Evolutionary conservation across 2,329 filamentous ascomycete genomes (phyloP), one percentile per base, ranked within the genome.

Genomic region (Oidium heveae): DNA sequence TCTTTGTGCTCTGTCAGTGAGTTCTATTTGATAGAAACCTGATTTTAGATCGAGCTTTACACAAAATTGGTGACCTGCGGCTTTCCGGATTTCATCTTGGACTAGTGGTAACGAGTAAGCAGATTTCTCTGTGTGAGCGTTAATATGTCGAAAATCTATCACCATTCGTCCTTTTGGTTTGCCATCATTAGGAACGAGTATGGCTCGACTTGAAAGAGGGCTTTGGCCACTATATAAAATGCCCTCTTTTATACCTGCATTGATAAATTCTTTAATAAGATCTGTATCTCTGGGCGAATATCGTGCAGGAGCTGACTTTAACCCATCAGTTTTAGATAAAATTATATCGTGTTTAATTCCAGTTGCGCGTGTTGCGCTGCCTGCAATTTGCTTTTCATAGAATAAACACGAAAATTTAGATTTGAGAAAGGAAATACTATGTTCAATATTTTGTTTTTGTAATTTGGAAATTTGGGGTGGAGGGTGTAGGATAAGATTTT

Each of bases 1-100:
- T 37, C 22, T 39, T 41, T 52, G 34, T 16, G 51, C 34, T 24
- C 51, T 20, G 7, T 52, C 36, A 52, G 32, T 52, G 36, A 41
- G 51, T 32, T 52, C 51, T 4, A 52, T 52, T 41, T 52, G 51
- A 34, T 52, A 52, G 22, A 52, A 52, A n/a, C 47, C 47, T 7
- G 47, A 51, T 51, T 33, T 51, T 33, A 51, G 47, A 36, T 51
- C 47, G 34, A 51, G 34, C 24, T 50, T 50, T 1, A 50, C 46
- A 50, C 28, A 50, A 33, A 24, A 50, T 15, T 28, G 34, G 9
- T 50, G 46, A 15, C 12, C 24, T 28, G 20, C 8, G 9, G 46
- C 46, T 46, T 46, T 46, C n/a, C 18, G 41, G 18, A 46, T 46
- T 46, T 46, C 41, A 46, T 46, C 41, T 18, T 46, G 41, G 41